A percentile compares a stretch with the other conserved stretches of the same genome.
phyloP scores from a whole-genome alignment of 257 asterid species.

The Solanum phureja region DNA sequence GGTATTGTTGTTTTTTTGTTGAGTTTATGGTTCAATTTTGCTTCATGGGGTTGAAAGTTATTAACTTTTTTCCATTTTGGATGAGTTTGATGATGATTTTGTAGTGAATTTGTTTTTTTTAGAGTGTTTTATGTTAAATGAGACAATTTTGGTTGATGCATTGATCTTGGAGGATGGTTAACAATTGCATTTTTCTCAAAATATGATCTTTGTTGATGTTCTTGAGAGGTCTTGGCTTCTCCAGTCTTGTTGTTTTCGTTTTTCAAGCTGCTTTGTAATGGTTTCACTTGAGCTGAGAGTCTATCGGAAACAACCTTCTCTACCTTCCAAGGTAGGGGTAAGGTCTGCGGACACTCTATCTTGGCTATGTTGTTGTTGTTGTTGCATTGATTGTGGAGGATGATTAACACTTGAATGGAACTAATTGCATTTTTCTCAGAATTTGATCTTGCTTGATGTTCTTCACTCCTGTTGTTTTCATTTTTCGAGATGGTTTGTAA shows the following conservation, averaged over 20 bases:
- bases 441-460: background rate
- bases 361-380: background rate
- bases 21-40: background rate
- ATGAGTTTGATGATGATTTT: background rate
- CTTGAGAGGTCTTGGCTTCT: background rate
- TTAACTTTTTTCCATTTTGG: background rate
- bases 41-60: background rate
- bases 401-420: background rate
- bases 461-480: background rate
- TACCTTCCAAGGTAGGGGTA: background rate
- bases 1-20: conserved; percentile 22
- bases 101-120: background rate
- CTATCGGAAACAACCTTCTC: background rate
- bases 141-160: background rate
- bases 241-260: background rate
- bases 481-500: background rate
- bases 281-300: background rate
- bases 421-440: background rate
- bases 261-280: background rate
- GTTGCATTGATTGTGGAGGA: background rate
- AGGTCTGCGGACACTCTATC: background rate
- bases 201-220: background rate
- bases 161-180: background rate
- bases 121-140: background rate
- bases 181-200: background rate